Base-by-base conservation (phyloP, 1,284 basidiomycete genomes). In the Fomitopsis pinicola region DNA sequence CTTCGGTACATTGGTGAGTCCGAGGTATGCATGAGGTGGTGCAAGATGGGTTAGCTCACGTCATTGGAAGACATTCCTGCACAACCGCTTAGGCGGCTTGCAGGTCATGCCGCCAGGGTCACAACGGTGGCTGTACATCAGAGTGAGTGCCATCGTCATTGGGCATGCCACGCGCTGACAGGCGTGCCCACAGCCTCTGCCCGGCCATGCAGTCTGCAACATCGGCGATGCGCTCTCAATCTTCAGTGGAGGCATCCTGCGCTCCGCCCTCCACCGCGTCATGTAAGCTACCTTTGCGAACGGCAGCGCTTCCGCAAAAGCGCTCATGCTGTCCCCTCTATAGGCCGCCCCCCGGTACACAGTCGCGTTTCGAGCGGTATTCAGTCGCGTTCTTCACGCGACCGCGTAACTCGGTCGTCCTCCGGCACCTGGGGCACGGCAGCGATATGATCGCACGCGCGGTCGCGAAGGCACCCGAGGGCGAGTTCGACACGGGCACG, bases 401-500 rank as follows among this genome's bases (percentile, higher is more conserved):
- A 7, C 76, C 76, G 4, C 70, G 72, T 57, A 65, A 76, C 63
- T 65, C 68, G n/a, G 72, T 75, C 10, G 59, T 68, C 28, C 62
- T 73, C 58, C 64, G 69, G 57, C 66, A 70, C 8, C 64, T 73
- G 26, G 40, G 74, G 0, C 78, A 85, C n/a, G 74, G 82, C 28
- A 88, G 85, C 63, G 61, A 72, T 1, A 55, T 78, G 4, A 81
- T 88, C 8, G 75, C 75, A 1, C 75, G 73, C 0, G 75, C 78
- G 5, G 76, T 77, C 8, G 68, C 68, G 35, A 67, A 69, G 38
- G 69, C 71, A 8, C 69, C 72, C 0, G 70, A 69, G n/a, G 70
- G 71, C 33, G 69, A 74, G 55, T 80, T 72, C 59, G 67, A 77
- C 26, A 75, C 78, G 2, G 76, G 75, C 8, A 70, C 73, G 15